Conservation (phyloP, 225 moss, liverwort and hornwort genomes). For the Pseudoscleropodium purum region DNA sequence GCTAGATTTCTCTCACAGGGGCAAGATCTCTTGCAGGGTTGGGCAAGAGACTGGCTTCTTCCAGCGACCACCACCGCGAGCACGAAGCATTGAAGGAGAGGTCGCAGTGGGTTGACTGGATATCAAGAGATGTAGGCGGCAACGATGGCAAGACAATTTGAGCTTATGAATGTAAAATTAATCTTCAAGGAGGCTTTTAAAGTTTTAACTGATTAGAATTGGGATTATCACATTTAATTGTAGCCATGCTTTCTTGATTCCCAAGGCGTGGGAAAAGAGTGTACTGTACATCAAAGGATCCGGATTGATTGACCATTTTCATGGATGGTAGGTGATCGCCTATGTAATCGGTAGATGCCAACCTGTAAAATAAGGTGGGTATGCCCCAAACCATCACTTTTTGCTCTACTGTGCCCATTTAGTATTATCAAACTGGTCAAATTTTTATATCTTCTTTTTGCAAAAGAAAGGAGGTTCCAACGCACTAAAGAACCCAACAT, state of each 20-base stretch:
- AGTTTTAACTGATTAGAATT: neutral
- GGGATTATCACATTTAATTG: neutral
- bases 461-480: neutral
- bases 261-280: neutral
- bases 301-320: neutral
- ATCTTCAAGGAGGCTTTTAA: neutral
- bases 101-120: neutral
- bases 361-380: neutral
- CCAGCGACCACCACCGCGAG: neutral
- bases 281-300: neutral
- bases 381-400: neutral
- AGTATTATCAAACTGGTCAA: rapidly evolving
- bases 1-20: neutral
- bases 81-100: neutral
- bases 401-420: neutral
- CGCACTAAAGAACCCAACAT: rapidly evolving
- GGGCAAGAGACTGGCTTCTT: neutral
- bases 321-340: neutral
- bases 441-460: neutral
- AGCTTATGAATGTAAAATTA: neutral
- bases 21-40: neutral
- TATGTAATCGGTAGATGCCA: neutral
- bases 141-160: neutral
- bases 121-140: neutral
- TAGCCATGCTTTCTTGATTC: neutral